Evolutionary conservation across 208 protist genomes (phyloP).

Genomic region (Histomonas meleagridis): DNA sequence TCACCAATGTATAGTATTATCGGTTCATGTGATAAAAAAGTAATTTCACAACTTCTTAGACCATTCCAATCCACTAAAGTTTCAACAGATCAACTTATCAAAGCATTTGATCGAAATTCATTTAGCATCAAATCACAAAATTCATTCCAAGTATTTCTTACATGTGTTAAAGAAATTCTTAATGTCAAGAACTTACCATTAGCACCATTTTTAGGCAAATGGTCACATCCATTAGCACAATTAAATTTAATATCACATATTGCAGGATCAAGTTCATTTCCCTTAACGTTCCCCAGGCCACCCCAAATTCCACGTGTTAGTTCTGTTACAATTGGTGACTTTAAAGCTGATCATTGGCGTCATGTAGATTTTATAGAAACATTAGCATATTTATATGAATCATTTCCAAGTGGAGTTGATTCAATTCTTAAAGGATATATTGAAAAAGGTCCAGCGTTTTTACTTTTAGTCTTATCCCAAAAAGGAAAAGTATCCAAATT

Average conservation of each 20-base stretch:
- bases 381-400: background rate
- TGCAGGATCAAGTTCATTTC: background rate
- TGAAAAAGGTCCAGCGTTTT: background rate
- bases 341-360: background rate
- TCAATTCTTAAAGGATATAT: background rate
- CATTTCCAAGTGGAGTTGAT: background rate
- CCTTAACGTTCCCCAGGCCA: background rate
- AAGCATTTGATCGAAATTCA: background rate
- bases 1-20: background rate
- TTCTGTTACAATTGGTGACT: background rate
- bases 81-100: background rate
- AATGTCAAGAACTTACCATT: background rate
- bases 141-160: slow-evolving; percentile 11
- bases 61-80: background rate
- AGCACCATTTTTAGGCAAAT: background rate
- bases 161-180: background rate
- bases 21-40: background rate
- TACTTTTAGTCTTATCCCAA: background rate
- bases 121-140: background rate
- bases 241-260: background rate
- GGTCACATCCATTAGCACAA: background rate
- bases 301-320: background rate
- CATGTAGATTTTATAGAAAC: background rate
- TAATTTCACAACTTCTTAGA: background rate
- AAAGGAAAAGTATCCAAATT: background rate